Conservation (phyloP, 192 early-diverging fungal genomes). For the Entophlyctis luteolus region DNA sequence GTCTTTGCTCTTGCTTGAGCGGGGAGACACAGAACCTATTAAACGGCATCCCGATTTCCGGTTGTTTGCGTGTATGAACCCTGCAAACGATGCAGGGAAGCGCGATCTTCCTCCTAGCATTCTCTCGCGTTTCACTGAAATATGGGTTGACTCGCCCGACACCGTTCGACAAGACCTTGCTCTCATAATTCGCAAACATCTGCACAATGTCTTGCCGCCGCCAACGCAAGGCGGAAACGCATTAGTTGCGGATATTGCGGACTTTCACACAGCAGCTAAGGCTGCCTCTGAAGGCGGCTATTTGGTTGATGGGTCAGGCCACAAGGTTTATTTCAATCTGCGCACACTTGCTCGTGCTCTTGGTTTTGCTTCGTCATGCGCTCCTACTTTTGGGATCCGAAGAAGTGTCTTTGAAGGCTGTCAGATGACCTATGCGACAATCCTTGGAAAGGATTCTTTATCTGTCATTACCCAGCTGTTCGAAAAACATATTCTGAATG, state of each 20-base stretch:
- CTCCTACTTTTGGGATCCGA: conserved; percentile 70
- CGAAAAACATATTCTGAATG: conserved; percentile 55
- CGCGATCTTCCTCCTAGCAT: conserved; percentile 89
- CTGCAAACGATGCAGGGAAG: conserved; percentile 96
- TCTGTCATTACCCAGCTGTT: conserved; percentile 50
- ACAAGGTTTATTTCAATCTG: conserved; percentile 86
- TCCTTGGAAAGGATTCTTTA: conserved; percentile 70
- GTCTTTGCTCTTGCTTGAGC: conserved; percentile 83
- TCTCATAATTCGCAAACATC: conserved; percentile 73
- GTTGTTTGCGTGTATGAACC: conserved; percentile 99
- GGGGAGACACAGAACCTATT: conserved; percentile 83
- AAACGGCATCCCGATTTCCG: conserved; percentile 87
- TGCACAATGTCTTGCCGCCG: conserved; percentile 47
- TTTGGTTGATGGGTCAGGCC: conserved; percentile 84
- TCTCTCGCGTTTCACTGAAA: conserved; percentile 88
- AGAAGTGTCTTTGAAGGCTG: conserved; percentile 90
- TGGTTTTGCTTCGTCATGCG: conserved; percentile 67
- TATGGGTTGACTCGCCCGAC: conserved; percentile 92
- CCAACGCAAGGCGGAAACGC: conserved; percentile 58
- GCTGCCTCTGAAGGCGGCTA: conserved; percentile 62
- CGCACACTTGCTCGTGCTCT: conserved; percentile 87
- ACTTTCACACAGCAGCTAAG: conserved; percentile 79
- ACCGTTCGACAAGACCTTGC: conserved; percentile 72
- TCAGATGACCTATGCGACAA: conserved; percentile 92
- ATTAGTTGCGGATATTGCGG: conserved; percentile 64